Evolutionary conservation across 495 filamentous ascomycete genomes (phyloP).

Genomic region (Aspergillus sclerotiicarbonarius): DNA sequence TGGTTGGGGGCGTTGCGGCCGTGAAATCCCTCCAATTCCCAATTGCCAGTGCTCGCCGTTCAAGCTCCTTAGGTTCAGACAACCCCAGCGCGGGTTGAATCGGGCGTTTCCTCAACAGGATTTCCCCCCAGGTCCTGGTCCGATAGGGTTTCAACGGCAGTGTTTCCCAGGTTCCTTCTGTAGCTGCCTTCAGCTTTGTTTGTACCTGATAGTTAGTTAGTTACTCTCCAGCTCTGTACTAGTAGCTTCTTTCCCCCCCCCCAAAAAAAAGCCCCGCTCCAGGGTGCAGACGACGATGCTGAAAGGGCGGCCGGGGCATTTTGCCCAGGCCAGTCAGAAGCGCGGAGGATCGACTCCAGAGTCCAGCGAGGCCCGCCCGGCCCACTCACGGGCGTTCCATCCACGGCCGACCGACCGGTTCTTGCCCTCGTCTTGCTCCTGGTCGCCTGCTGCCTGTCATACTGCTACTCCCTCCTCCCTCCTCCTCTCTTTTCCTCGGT

Average conservation of each 20-base stretch:
- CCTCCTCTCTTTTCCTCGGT: background rate
- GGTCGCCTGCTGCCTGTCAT: conserved; percentile 19
- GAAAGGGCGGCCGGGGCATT: conserved; percentile 13
- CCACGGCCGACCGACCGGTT: conserved; percentile 18
- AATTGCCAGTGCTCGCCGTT: background rate
- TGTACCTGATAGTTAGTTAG: too few species aligned
- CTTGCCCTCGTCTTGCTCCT: conserved; percentile 1
- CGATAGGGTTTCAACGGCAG: too few species aligned
- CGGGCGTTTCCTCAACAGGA: too few species aligned
- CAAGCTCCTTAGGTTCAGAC: background rate
- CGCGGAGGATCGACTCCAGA: conserved; percentile 27
- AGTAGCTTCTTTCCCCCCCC: background rate
- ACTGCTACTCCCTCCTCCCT: conserved; percentile 8
- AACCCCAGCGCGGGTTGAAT: too few species aligned
- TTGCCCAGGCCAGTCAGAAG: conserved; percentile 20
- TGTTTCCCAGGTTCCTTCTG: too few species aligned
- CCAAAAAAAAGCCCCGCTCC: conserved; percentile 5
- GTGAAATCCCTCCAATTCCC: conserved; percentile 2
- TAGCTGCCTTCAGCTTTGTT: too few species aligned
- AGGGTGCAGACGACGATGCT: conserved; percentile 3
- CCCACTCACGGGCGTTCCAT: conserved; percentile 23
- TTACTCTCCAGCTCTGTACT: background rate
- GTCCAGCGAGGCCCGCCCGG: conserved; percentile 21
- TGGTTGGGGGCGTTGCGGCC: conserved; percentile 2
- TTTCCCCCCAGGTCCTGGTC: too few species aligned